Base-by-base conservation (phyloP, 148 eudicot species). In the Chenopodium quinoa region DNA sequence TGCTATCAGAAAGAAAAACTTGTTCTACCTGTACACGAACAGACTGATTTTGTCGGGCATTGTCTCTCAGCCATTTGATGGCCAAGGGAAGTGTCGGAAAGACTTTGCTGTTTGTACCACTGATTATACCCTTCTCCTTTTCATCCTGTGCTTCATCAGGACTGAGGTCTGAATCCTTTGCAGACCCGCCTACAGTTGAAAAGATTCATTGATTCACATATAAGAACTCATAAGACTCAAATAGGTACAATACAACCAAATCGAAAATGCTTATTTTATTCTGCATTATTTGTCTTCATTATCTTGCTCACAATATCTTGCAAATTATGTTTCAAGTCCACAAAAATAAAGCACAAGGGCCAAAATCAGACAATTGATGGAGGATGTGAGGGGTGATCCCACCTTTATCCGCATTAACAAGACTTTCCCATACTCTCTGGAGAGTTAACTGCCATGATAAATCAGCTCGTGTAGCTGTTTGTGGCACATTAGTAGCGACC, bases 51-150 rank as follows among this genome's bases (percentile, higher is more conserved):
- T 89, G 88, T 77, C 76, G 87, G 56, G 70, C 91, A 37, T 82
- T 83, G 80, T 97, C 98, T 73, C 99, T 86, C 60, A 94, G 89
- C 97, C 98, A 97, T 79, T 92, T 94, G 79, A 97, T 90, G 77
- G 99, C 99, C 80, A 89, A 83, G 66, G 97, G 94, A 85, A 97
- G 97, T 11, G 97, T 89, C 9, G 95, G 90, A 70, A 97, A 94
- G 68, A 97, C 98, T 64, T 87, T 86, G 72, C 99, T 94, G 85
- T 85, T 90, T 80, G 89, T 86, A 60, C 79, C 86, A 76, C 79
- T 88, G 50, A 64, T 82, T 31, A 84, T 77, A 75, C 83, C 78
- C 71, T 82, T 88, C 76, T 90, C 90, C 19, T 62, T 62, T 68
- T 92, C 93, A 2, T 85, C 88, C 63, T 82, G 73, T n/a, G 76